Conservation (phyloP, 1,284 basidiomycete genomes). For the Trichosporon sp. region DNA sequence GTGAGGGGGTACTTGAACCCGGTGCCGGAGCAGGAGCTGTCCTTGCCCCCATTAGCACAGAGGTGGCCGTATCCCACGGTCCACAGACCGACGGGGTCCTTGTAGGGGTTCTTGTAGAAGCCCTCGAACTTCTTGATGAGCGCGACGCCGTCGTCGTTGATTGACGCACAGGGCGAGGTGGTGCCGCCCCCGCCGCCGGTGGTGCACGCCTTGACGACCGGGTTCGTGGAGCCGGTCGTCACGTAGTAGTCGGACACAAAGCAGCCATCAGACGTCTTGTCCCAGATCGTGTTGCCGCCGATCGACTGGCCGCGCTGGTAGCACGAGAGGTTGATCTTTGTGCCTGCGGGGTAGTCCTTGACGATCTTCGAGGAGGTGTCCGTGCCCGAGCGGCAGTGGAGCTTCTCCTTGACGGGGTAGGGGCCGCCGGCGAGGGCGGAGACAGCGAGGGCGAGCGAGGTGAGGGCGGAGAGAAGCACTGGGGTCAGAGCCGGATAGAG, state of each 20-base stretch:
- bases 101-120: slow-evolving; percentile 7
- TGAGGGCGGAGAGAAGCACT: neutral
- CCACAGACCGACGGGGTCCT: slow-evolving; percentile 1
- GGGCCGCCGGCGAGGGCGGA: slow-evolving; percentile 10
- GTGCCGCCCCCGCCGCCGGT: neutral
- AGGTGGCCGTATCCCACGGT: slow-evolving; percentile 25
- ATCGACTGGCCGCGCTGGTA: neutral
- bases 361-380: neutral
- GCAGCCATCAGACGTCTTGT: slow-evolving; percentile 22
- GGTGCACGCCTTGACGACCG: neutral
- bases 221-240: slow-evolving; percentile 3
- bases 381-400: slow-evolving; percentile 23
- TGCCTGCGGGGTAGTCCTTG: neutral
- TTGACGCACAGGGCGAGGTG: neutral
- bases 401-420: slow-evolving; percentile 4
- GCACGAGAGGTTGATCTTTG: slow-evolving; percentile 17
- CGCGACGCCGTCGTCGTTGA: slow-evolving; percentile 20
- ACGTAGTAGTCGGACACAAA: slow-evolving; percentile 23
- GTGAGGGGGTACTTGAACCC: slow-evolving; percentile 18
- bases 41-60: neutral
- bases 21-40: neutral
- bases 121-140: slow-evolving; percentile 22
- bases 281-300: slow-evolving; percentile 12
- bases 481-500: neutral
- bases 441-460: neutral